Evolutionary conservation across 257 asterid species (phyloP).

Genomic region (Ajuga chamaepitys): DNA sequence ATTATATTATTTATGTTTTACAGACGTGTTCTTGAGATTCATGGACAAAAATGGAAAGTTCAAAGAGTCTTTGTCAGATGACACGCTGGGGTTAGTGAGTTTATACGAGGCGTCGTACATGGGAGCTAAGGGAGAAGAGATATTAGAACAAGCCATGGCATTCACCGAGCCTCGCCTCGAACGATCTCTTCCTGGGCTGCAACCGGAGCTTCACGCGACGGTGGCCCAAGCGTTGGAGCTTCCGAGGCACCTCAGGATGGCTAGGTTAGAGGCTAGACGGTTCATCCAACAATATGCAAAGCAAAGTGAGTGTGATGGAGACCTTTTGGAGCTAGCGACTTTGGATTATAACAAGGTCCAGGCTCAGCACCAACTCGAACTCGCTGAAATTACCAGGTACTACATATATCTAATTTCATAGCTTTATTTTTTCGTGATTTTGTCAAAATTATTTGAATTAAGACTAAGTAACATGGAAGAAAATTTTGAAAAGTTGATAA

Average conservation of each 20-base stretch:
- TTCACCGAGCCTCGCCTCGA: conserved; percentile 28
- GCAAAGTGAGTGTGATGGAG: conserved; percentile 18
- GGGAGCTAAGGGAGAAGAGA: conserved; percentile 41
- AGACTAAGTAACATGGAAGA: no score
- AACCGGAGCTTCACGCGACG: conserved; percentile 8
- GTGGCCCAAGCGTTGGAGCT: conserved; percentile 38
- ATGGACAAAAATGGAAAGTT: conserved; percentile 36
- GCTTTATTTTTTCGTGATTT: no score
- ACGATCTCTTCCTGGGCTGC: conserved; percentile 2
- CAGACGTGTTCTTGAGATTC: conserved; percentile 48
- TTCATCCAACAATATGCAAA: conserved; percentile 33
- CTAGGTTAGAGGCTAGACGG: conserved; percentile 47
- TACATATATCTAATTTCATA: neutral
- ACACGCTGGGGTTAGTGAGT: conserved; percentile 43
- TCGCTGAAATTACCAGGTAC: conserved; percentile 48
- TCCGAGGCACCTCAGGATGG: conserved; percentile 62
- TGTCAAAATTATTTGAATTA: no score
- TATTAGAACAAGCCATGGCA: conserved; percentile 41
- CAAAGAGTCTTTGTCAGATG: conserved; percentile 24
- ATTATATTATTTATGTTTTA: neutral
- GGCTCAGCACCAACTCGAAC: conserved; percentile 46
- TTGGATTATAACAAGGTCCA: conserved; percentile 52
- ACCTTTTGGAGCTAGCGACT: conserved; percentile 41
- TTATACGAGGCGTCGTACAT: conserved; percentile 58
- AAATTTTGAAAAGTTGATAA: no score